Evolutionary conservation across 176 grass and related monocot genomes (phyloP).

Genomic region (Paspalum notatum): DNA sequence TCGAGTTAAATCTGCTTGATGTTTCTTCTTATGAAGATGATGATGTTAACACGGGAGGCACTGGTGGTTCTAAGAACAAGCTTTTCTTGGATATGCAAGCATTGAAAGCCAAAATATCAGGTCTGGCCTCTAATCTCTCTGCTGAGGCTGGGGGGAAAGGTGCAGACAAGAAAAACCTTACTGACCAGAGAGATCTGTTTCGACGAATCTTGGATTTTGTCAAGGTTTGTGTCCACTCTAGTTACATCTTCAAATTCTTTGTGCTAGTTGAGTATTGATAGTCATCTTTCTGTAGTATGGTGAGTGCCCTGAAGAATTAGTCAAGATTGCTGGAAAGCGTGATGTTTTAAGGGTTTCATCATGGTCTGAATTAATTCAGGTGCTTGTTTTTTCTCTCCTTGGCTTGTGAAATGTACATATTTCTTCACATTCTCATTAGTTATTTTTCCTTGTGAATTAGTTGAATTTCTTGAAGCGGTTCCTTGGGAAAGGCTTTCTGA

Average conservation of each 20-base stretch:
- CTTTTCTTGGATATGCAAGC: slow-evolving; percentile 79
- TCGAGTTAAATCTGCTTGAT: slow-evolving; percentile 85
- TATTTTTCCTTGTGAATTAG: slow-evolving; percentile 51
- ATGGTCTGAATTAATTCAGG: slow-evolving; percentile 91
- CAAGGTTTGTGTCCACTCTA: slow-evolving; percentile 53
- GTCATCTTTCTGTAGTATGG: slow-evolving; percentile 52
- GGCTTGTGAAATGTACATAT: slow-evolving; percentile 2
- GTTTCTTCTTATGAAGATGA: slow-evolving; percentile 51
- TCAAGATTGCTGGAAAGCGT: slow-evolving; percentile 80
- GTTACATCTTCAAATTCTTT: neutral
- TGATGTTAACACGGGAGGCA: slow-evolving; percentile 44
- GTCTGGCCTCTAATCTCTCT: slow-evolving; percentile 66
- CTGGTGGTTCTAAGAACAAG: slow-evolving; percentile 59
- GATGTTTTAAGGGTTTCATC: slow-evolving; percentile 73
- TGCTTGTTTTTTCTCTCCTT: slow-evolving; percentile 18
- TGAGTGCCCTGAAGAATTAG: slow-evolving; percentile 65
- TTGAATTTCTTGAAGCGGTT: slow-evolving; percentile 88
- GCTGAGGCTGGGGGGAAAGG: slow-evolving; percentile 88
- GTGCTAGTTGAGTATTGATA: neutral
- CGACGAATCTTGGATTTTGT: slow-evolving; percentile 83
- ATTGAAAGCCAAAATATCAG: slow-evolving; percentile 86
- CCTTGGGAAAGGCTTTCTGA: slow-evolving; percentile 88
- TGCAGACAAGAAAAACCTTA: slow-evolving; percentile 95
- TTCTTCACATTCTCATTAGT: neutral
- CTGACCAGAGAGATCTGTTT: slow-evolving; percentile 90